Evolutionary conservation across 202 grass and related monocot species (phyloP), one percentile per base, ranked within the genome.

Genomic region (Panicum hallii): DNA sequence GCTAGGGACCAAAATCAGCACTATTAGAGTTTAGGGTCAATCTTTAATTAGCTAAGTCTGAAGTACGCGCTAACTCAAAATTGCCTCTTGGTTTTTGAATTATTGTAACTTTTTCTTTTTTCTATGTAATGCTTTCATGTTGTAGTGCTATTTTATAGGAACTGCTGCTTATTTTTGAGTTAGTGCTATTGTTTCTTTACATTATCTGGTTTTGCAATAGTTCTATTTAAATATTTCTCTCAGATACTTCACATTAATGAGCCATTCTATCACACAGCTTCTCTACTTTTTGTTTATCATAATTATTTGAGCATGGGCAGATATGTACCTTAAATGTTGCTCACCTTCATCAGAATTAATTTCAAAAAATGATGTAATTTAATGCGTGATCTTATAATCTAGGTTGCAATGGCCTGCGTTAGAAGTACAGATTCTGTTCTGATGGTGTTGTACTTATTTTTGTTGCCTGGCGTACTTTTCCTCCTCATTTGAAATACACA

Each of bases 381-480:
- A 48, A 67, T 75, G 6, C 28, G 23, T 87, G 16, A 26, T 32
- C 32, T 32, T 32, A 32, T 32, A 3, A 32, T 32, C 32, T 32
- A 32, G 32, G 32, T 32, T 32, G 32, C 32, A 32, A 32, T 32
- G 32, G 32, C 32, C 32, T 32, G 32, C 32, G 32, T 32, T 32
- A 32, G 32, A 32, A 32, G 32, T 32, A 32, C 32, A 32, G 32
- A 2, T 32, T 32, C 32, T 32, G 32, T 32, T 32, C 32, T 32
- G 70, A 70, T 67, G 54, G 60, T 20, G 23, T 62, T 60, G 30
- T 71, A 64, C 40, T n/a, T 65, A 23, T 66, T 74, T 71, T 1
- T 54, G 38, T 78, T 72, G 10, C 15, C 40, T 79, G 11, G 14
- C 79, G 75, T 28, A 73, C 9, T 67, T 88, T 79, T 71, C 26